Percentiles rank a stretch among this genome's conserved stretches.
Evolutionary conservation across 768 basidiomycete genomes (phyloP).

Genomic region (Mycena sanguinolenta): DNA sequence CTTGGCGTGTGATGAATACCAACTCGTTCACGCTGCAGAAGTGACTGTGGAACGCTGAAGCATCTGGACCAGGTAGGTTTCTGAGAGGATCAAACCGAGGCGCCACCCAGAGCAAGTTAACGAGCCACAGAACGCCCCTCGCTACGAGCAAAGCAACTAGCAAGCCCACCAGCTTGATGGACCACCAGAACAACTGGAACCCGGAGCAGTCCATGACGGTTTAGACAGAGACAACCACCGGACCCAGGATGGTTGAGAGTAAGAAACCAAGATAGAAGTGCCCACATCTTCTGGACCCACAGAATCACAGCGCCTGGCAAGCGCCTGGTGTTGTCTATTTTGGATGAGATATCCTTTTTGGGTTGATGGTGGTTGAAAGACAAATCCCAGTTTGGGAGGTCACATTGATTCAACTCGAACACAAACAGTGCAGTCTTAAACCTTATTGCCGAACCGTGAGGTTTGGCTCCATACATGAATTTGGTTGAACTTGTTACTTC

Average conservation of each 20-base stretch:
- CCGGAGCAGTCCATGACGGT: slow-evolving; percentile 29
- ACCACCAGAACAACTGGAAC: slow-evolving; percentile 25
- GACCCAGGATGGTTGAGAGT: slow-evolving; percentile 19
- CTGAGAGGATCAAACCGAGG: slow-evolving; percentile 63
- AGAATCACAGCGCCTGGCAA: no score
- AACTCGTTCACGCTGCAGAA: slow-evolving; percentile 62
- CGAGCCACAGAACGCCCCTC: slow-evolving; percentile 54
- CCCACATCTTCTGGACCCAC: no score
- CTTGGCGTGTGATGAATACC: slow-evolving; percentile 35
- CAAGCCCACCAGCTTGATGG: slow-evolving; percentile 46
- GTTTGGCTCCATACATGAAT: no score
- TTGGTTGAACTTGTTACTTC: no score
- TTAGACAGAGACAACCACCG: slow-evolving; percentile 9
- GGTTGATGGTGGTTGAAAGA: no score
- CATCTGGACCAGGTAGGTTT: slow-evolving; percentile 63
- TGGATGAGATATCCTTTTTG: no score
- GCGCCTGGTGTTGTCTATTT: no score
- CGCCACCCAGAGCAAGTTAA: slow-evolving; percentile 58
- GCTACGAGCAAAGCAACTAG: slow-evolving; percentile 49
- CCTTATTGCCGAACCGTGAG: no score
- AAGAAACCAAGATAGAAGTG: no score
- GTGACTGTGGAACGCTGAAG: slow-evolving; percentile 57
- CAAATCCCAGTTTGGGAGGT: no score
- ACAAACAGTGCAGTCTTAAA: no score
- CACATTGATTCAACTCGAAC: no score